phyloP scores from a whole-genome alignment of 1,139 yeast species.

The Lodderomyces margitis region DNA sequence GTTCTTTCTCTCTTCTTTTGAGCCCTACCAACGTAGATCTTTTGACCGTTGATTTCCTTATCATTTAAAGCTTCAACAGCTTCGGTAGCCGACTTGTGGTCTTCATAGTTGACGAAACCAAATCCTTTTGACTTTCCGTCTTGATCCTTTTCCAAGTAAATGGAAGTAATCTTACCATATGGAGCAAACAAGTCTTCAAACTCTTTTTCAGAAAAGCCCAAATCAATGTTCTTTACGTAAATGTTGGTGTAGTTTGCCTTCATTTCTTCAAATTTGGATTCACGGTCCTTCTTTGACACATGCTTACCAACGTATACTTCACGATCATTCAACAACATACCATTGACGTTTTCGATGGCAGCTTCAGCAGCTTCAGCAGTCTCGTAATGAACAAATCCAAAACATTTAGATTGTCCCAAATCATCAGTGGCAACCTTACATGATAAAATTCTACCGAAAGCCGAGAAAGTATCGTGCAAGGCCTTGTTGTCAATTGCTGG shows the following conservation, averaged over 20 bases:
- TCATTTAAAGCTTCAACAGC: constrained; percentile 94
- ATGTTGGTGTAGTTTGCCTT: constrained; percentile 94
- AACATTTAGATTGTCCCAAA: constrained; percentile 89
- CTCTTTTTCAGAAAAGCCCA: constrained; percentile 70
- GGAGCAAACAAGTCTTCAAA: constrained; percentile 70
- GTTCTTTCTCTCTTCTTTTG: constrained; percentile 98
- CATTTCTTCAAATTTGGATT: constrained; percentile 87
- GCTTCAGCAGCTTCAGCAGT: constrained; percentile 89
- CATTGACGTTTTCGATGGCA: constrained; percentile 97
- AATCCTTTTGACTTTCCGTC: constrained; percentile 95
- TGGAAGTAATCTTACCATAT: constrained; percentile 82
- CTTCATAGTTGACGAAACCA: constrained; percentile 90
- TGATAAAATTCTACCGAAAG: constrained; percentile 93
- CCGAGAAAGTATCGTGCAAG: constrained; percentile 95
- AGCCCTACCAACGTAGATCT: constrained; percentile 95
- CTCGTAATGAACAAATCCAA: constrained; percentile 97
- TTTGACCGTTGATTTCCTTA: constrained; percentile 79
- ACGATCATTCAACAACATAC: constrained; percentile 96
- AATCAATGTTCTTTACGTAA: constrained; percentile 85
- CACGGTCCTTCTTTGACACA: constrained; percentile 91
- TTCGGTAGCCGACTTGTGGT: constrained; percentile 82
- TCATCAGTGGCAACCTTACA: constrained; percentile 98
- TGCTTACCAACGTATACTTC: constrained; percentile 97
- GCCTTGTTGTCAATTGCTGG: constrained; percentile 99
- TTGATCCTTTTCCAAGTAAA: constrained; percentile 75